A percentile compares a stretch with the other conserved stretches of the same genome.
Evolutionary conservation across 108 stramenopile species (phyloP).

Genomic region (Fragilariopsis cylindrus): DNA sequence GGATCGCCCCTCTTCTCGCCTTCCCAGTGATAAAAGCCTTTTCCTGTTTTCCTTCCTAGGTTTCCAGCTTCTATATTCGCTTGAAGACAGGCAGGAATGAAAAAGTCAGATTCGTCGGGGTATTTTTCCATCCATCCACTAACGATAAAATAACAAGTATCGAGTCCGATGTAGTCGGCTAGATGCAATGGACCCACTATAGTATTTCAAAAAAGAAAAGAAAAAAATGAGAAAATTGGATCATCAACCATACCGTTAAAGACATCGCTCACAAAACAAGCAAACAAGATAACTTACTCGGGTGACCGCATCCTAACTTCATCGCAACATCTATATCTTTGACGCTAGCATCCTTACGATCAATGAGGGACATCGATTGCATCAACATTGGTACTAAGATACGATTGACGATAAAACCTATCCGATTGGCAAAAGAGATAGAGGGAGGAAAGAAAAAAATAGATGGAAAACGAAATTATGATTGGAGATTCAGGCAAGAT

Average conservation of each 20-base stretch:
- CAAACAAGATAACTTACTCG: constrained; percentile 36
- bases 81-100: constrained; percentile 84
- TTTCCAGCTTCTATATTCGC: constrained; percentile 86
- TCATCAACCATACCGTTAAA: background rate
- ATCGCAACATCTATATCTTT: constrained; percentile 95
- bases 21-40: constrained; percentile 92
- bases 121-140: constrained; percentile 76
- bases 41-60: constrained; percentile 95
- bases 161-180: constrained; percentile 97
- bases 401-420: constrained; percentile 99
- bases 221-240: background rate
- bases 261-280: background rate
- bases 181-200: constrained; percentile 65
- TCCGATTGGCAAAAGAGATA: constrained; percentile 89
- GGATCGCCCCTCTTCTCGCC: constrained; percentile 87
- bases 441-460: background rate
- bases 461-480: background rate
- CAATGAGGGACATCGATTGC: constrained; percentile 93
- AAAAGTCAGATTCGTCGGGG: constrained; percentile 91
- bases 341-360: constrained; percentile 90
- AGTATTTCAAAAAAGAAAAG: background rate
- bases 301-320: constrained; percentile 98
- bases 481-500: background rate
- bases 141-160: constrained; percentile 90
- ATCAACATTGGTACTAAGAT: constrained; percentile 89